Base-by-base conservation (phyloP, 2,329 filamentous ascomycete genomes). In the Fusarium falciforme region DNA sequence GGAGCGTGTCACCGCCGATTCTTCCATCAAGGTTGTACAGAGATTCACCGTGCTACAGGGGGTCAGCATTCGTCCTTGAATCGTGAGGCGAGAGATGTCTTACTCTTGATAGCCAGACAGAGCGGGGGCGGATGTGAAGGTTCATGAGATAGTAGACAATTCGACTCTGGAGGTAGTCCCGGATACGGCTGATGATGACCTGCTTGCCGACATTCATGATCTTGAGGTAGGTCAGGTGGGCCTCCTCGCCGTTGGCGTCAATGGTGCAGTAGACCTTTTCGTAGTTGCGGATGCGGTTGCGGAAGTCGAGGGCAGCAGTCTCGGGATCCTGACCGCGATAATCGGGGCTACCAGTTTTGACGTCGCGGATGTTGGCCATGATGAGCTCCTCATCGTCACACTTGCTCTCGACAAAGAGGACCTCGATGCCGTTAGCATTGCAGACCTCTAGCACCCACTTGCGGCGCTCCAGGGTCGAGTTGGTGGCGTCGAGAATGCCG, bases 141-240 rank as follows among this genome's bases (percentile, higher is more conserved):
- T 98, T 99, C 92, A 98, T 98, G 67, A 98, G 90, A 82, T 98
- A 99, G 84, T 99, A 99, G 54, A 99, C 96, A 52, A 99, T 92
- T 67, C 96, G 92, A 82, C 94, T 98, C 82, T 98, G 96, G 31
- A 99, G 88, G 80, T 99, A 99, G 83, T 99, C 96, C 81, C 95
- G 93, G 79, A 99, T 98, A 80, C 93, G 92, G 85, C 98, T 99
- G 89, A 99, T 98, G 80, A 98, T 96, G 80, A 98, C 95, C 80
- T 97, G 94, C 76, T 94, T 94, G 68, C 96, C 95, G 14, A 98
- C 94, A 80, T 99, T 93, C 88, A 98, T 97, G 80, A 99, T 93
- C 85, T 99, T 98, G 81, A 98, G 93, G 81, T 98, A 99, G 40
- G 96, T 98, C 78, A 96, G 90, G 77, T 96, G 88, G 76, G 90